These are phyloP conservation scores for Penicillium sp. DNA, from an alignment of 2,329 filamentous ascomycete species.

Conservation along the genomic window DNA sequence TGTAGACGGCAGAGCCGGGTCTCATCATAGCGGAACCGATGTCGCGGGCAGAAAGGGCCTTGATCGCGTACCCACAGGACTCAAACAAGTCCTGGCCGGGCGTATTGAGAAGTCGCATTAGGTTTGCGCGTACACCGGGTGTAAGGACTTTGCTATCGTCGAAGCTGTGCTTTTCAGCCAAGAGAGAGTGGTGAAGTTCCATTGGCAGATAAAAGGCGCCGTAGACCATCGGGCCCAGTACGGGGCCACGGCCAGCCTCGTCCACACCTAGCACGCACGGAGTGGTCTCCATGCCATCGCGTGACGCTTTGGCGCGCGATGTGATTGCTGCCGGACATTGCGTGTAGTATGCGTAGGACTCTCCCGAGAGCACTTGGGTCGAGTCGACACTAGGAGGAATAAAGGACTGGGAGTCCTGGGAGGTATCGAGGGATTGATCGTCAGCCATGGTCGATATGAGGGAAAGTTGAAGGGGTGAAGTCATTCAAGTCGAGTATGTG, in stretches of 20 bases:
- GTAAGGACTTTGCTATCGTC: conserved; percentile 94
- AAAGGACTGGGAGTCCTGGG: conserved; percentile 48
- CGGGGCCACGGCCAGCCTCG: conserved; percentile 88
- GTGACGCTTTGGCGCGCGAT: conserved; percentile 35
- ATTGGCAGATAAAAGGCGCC: conserved; percentile 68
- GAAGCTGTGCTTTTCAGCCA: conserved; percentile 78
- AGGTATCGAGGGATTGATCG: conserved; percentile 13
- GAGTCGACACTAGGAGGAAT: conserved; percentile 68
- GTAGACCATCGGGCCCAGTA: conserved; percentile 75
- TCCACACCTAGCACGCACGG: conserved; percentile 84
- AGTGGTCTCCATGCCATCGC: conserved; percentile 42
- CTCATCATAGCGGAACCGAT: conserved; percentile 77
- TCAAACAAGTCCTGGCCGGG: conserved; percentile 56
- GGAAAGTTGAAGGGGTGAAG: conserved; percentile 1
- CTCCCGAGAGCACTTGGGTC: conserved; percentile 58
- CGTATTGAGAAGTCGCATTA: conserved; percentile 72
- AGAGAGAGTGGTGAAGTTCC: conserved; percentile 65
- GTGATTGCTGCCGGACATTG: conserved; percentile 63
- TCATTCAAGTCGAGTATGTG: conserved; percentile 4
- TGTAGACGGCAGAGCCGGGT: conserved; percentile 60
- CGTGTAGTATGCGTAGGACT: conserved; percentile 71
- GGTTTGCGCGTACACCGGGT: conserved; percentile 68
- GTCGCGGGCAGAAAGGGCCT: conserved; percentile 76
- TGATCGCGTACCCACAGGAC: conserved; percentile 79
- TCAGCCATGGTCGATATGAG: conserved; percentile 33